These are phyloP conservation scores for Piloderma croceum DNA, from an alignment of 768 basidiomycete genomes.

Conservation along the genomic window DNA sequence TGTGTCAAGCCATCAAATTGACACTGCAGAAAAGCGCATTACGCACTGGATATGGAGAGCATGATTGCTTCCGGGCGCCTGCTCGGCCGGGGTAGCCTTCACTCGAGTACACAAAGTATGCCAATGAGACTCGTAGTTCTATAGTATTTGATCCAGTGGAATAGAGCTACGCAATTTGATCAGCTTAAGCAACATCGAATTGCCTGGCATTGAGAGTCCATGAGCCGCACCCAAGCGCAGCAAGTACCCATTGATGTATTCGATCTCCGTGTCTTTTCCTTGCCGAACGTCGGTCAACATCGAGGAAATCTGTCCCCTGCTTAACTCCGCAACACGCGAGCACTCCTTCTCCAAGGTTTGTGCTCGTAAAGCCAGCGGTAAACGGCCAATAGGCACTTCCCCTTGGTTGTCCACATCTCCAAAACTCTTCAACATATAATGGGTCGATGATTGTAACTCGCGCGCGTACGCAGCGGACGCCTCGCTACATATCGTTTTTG, in stretches of 20 bases:
- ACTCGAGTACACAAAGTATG: too few relatives aligned
- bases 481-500: conserved; percentile 61
- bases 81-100: too few relatives aligned
- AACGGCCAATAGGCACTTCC: conserved; percentile 29
- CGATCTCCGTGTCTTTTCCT: conserved; percentile 68
- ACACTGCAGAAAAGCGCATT: too few relatives aligned
- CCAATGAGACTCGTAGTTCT: too few relatives aligned
- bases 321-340: conserved; percentile 49
- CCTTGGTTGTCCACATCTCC: conserved; percentile 18
- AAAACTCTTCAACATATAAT: conserved; percentile 20
- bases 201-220: conserved; percentile 54
- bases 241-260: conserved; percentile 81
- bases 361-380: conserved; percentile 43
- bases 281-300: conserved; percentile 70
- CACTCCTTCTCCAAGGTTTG: conserved; percentile 51
- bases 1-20: too few relatives aligned
- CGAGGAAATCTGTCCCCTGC: conserved; percentile 67
- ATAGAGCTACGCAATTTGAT: conserved; percentile 53
- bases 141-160: conserved; percentile 56
- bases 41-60: too few relatives aligned
- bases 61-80: too few relatives aligned
- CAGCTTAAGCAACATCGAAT: conserved; percentile 48
- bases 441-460: conserved; percentile 39
- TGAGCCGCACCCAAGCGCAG: conserved; percentile 53
- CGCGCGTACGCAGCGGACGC: conserved; percentile 56